Conservation (phyloP, 2,329 filamentous ascomycete species). For the Nemania diffusa region DNA sequence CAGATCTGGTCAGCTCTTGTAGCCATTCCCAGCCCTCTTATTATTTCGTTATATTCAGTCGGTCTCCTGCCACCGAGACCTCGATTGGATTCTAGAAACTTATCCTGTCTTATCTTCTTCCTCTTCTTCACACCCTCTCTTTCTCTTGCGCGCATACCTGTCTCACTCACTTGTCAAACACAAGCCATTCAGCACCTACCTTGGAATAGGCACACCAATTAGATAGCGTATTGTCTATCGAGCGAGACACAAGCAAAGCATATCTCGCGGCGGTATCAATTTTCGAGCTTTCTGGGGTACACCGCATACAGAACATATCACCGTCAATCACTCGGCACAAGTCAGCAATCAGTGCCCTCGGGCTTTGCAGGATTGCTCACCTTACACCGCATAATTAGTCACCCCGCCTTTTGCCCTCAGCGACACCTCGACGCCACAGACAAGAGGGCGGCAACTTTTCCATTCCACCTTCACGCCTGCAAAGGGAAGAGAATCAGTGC, state of each 20-base stretch:
- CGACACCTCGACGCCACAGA: neutral
- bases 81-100: neutral
- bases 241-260: too few species aligned
- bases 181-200: too few species aligned
- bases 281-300: neutral
- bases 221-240: too few species aligned
- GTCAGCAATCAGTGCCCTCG: neutral
- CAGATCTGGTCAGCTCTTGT: neutral
- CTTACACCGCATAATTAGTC: neutral
- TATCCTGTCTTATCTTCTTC: neutral
- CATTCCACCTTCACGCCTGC: neutral
- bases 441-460: conserved; percentile 5
- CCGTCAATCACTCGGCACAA: neutral
- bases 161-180: neutral
- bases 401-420: conserved; percentile 27
- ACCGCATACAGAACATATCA: conserved; percentile 10
- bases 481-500: neutral
- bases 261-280: too few species aligned
- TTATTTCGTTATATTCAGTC: conserved; percentile 14
- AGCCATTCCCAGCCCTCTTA: conserved; percentile 19
- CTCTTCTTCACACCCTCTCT: neutral
- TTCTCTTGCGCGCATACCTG: neutral
- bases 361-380: neutral
- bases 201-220: too few species aligned
- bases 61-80: neutral